A percentile compares a stretch with the other conserved stretches of the same genome.
phyloP scores from a whole-genome alignment of 495 filamentous ascomycete genomes.

The Glarea lozoyensis region DNA sequence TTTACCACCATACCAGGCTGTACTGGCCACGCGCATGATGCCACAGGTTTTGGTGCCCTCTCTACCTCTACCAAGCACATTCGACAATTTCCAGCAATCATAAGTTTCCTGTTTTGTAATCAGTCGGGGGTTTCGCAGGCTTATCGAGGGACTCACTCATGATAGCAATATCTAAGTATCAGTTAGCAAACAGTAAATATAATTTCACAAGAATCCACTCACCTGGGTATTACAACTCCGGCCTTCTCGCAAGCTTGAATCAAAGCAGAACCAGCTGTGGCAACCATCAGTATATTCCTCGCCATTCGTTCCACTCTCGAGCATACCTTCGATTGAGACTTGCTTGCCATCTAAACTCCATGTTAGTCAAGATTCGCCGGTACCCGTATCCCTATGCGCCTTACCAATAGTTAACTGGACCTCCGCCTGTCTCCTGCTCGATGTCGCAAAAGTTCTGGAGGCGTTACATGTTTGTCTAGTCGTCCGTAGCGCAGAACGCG shows the following conservation, averaged over 20 bases:
- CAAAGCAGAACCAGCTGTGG: slow-evolving; percentile 75
- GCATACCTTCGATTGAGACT: slow-evolving; percentile 84
- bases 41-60: slow-evolving; percentile 88
- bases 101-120: slow-evolving; percentile 61
- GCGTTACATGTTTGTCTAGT: slow-evolving; percentile 54
- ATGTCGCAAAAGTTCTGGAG: slow-evolving; percentile 67
- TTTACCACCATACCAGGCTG: slow-evolving; percentile 98
- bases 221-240: slow-evolving; percentile 81
- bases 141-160: slow-evolving; percentile 59
- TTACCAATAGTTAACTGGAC: slow-evolving; percentile 91
- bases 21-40: slow-evolving; percentile 97
- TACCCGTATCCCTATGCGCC: slow-evolving; percentile 23
- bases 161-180: slow-evolving; percentile 89
- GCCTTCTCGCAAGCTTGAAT: slow-evolving; percentile 99
- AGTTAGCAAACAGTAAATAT: slow-evolving; percentile 28
- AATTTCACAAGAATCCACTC: slow-evolving; percentile 15
- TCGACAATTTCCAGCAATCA: slow-evolving; percentile 98
- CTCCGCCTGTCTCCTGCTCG: slow-evolving; percentile 65
- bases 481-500: slow-evolving; percentile 77
- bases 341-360: slow-evolving; percentile 75
- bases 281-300: slow-evolving; percentile 20
- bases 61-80: slow-evolving; percentile 99
- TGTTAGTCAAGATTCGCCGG: slow-evolving; percentile 12
- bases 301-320: slow-evolving; percentile 13
- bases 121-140: slow-evolving; percentile 11